Base-by-base conservation (phyloP, 1,139 yeast genomes). In the Candida freyschussii region DNA sequence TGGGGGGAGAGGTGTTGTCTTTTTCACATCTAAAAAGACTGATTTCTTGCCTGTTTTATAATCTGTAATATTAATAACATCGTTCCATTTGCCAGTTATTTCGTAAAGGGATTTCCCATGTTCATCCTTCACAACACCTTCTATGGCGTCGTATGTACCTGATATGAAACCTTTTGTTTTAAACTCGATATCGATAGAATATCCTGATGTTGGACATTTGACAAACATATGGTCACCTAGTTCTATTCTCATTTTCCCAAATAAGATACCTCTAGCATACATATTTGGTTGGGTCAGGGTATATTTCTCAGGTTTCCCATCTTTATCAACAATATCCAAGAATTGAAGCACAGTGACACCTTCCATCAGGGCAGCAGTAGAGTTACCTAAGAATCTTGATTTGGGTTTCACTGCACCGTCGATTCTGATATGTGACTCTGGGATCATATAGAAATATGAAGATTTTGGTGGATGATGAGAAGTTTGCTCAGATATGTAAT, bases 391-490 rank as follows among this genome's bases (percentile, higher is more conserved):
- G 52, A 91, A 93, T 53, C 75, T 75, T 1, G 96, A 87, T 51
- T 74, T 79, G 12, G 98, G 98, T 29, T 86, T 69, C 21, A 89
- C 75, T 4, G 83, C 72, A 24, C 98, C 98, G 54, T 91, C 98
- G 12, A 82, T 87, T 45, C 91, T 75, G 37, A 91, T 84, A 47
- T 76, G 75, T 43, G 72, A 73, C 39, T 79, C 83, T 0, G 98
- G 98, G 27, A 85, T 72, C 58, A 81, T 64, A 57, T 85, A 91
- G 52, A 89, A 91, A 59, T 91, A 91, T 0, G 96, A 82, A 0
- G 96, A 85, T 55, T 91, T 83, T 7, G 98, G 98, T n/a, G 98
- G 98, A 56, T 91, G 98, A 53, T 91, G 98, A 15, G 95, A 84
- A 0, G 96, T 86, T 58, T 91, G 98, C 57, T 91, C 98, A 1